Conservation (phyloP, 2,329 filamentous ascomycete species). For the Geoglossum cookeanum region DNA sequence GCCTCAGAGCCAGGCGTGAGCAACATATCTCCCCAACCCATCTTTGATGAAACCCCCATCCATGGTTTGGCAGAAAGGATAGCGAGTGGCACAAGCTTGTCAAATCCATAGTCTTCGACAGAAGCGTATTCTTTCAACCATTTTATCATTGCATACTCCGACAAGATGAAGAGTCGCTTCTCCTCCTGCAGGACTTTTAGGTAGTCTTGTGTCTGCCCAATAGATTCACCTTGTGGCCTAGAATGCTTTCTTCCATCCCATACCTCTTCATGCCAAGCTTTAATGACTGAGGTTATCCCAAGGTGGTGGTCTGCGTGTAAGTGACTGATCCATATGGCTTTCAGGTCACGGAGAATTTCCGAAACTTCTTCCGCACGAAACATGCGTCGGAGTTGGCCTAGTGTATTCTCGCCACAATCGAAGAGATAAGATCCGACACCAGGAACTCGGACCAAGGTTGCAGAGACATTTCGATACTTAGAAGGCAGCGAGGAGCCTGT, state of each 20-base stretch:
- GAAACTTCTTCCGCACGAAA: slow-evolving; percentile 45
- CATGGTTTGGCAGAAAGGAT: slow-evolving; percentile 13
- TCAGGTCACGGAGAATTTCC: slow-evolving; percentile 58
- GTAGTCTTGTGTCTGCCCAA: slow-evolving; percentile 10
- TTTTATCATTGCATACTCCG: slow-evolving; percentile 48
- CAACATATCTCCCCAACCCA: slow-evolving; percentile 9
- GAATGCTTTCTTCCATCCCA: slow-evolving; percentile 8
- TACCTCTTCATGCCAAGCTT: slow-evolving; percentile 54
- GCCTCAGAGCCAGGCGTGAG: slow-evolving; percentile 5
- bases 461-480: slow-evolving; percentile 88
- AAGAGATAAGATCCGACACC: slow-evolving; percentile 75
- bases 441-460: slow-evolving; percentile 67
- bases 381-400: slow-evolving; percentile 66
- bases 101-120: slow-evolving; percentile 59
- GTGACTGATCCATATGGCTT: slow-evolving; percentile 82
- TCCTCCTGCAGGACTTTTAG: slow-evolving; percentile 8
- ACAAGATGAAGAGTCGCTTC: slow-evolving; percentile 42
- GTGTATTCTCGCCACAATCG: slow-evolving; percentile 80
- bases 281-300: slow-evolving; percentile 62
- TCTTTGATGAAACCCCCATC: slow-evolving; percentile 9
- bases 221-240: neutral
- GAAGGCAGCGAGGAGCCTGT: slow-evolving; percentile 83
- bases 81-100: slow-evolving; percentile 30
- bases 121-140: slow-evolving; percentile 66
- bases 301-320: slow-evolving; percentile 93